Base-by-base conservation (phyloP, 257 asterid species). In the Craterostigma plantagineum region DNA sequence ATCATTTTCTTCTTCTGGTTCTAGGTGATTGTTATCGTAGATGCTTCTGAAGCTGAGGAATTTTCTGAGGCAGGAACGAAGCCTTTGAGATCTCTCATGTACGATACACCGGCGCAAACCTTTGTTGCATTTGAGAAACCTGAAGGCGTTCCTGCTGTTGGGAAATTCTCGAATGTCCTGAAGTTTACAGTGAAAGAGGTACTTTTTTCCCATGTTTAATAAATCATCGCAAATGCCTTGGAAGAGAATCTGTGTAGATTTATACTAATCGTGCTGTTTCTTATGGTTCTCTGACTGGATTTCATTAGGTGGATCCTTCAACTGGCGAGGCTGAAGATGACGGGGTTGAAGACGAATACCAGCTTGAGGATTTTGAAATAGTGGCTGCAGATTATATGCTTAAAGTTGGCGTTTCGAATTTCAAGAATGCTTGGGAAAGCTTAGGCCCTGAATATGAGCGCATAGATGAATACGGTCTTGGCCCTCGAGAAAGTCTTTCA, bases 261-360 rank as follows among this genome's bases (percentile, higher is more conserved):
- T 16, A 14, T 40, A 16, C 45, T 11, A 1, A 10, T 7, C 15
- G 2, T 40, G 11, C 12, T 12, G 14, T 36, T 36, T 36, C 11
- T 9, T 9, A 36, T 36, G 4, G 23, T 14, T 10, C n/a, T 11
- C 18, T 8, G 16, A 17, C 1, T 43, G 16, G 45, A 49, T 38
- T n/a, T 46, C 12, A 34, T 17, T 49, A 90, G 99, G 96, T 90
- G 58, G 99, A 90, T 59, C 54, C 84, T 52, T 69, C 96, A 18
- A 83, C 92, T 42, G 96, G 99, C n/a, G 99, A 90, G 59, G 79
- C 77, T 33, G 96, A 84, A 60, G 99, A 90, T n/a, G 96, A 90
- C 57, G 94, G 92, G 0, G 92, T 77, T 50, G 99, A 90, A 68
- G 99, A 91, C 54, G 94, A 84, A 55, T 91, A 91, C 73, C 99